These are phyloP conservation scores for Saturnispora quitensis DNA, from an alignment of 805 yeast genomes.

Conservation along the genomic window DNA sequence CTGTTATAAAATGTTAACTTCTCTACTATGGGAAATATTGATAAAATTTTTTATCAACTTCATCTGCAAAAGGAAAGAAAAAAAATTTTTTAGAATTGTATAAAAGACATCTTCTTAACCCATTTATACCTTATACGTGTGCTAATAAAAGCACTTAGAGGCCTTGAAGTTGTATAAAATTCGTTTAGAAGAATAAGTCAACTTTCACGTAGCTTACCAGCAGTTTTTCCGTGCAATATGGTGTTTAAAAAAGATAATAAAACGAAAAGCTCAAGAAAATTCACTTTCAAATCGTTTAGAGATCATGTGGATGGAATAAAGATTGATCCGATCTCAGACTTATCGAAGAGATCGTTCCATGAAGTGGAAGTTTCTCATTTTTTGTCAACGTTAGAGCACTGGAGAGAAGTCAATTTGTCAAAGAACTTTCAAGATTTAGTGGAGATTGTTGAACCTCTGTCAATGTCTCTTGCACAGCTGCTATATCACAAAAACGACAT, in stretches of 20 bases:
- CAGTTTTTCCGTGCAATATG: neutral
- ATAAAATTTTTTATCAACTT: neutral
- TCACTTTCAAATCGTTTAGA: slow-evolving; percentile 65
- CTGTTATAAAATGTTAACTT: neutral
- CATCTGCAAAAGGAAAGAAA: neutral
- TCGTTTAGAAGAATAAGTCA: neutral
- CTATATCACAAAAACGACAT: slow-evolving; percentile 60
- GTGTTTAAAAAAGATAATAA: slow-evolving; percentile 34
- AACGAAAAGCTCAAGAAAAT: slow-evolving; percentile 48
- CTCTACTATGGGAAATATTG: neutral
- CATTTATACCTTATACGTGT: neutral
- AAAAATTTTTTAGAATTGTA: neutral
- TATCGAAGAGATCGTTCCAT: slow-evolving; percentile 54
- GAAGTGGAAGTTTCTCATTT: slow-evolving; percentile 73
- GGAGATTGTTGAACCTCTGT: slow-evolving; percentile 41
- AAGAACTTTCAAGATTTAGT: slow-evolving; percentile 58
- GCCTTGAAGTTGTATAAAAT: neutral
- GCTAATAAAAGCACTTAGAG: neutral
- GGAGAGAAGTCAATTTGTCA: slow-evolving; percentile 82
- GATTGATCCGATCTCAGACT: slow-evolving; percentile 58
- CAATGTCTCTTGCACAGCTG: slow-evolving; percentile 73
- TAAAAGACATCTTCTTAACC: neutral
- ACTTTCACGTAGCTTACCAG: neutral
- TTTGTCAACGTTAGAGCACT: slow-evolving; percentile 66
- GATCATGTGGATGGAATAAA: slow-evolving; percentile 77